A percentile compares a stretch with the other conserved stretches of the same genome.
phyloP scores from a whole-genome alignment of 345 rosid genomes.

The Populus simonii region DNA sequence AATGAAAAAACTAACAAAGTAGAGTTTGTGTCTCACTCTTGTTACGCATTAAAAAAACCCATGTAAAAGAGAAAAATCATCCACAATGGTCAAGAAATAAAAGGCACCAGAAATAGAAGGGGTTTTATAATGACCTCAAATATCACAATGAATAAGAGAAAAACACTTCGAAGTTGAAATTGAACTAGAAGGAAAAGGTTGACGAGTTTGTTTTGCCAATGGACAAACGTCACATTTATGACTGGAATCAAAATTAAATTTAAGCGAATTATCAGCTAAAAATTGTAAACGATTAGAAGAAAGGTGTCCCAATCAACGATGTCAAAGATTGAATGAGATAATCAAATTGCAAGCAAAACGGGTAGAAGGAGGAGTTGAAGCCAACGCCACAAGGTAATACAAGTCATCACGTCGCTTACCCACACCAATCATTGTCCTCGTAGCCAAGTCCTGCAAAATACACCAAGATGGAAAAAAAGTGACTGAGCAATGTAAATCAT shows the following conservation, averaged over 20 bases:
- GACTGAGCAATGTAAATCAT: background rate
- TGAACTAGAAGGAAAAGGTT: too few species aligned
- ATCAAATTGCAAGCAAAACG: background rate
- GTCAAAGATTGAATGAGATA: background rate
- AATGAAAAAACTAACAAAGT: too few species aligned
- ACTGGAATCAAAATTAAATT: background rate
- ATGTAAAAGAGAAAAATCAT: too few species aligned
- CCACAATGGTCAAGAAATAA: too few species aligned
- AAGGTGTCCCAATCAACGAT: background rate
- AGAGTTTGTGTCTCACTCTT: too few species aligned
- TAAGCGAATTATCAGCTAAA: background rate
- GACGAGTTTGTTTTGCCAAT: too few species aligned
- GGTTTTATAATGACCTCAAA: too few species aligned
- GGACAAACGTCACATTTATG: background rate
- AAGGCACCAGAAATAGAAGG: too few species aligned
- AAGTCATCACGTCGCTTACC: conserved; percentile 10
- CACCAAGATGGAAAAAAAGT: background rate
- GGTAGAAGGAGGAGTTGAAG: background rate
- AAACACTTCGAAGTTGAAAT: too few species aligned
- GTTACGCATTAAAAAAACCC: too few species aligned
- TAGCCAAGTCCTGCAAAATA: background rate
- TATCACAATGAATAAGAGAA: too few species aligned
- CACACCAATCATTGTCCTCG: background rate
- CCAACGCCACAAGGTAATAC: background rate
- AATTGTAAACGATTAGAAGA: background rate